phyloP scores from a whole-genome alignment of 2,329 filamentous ascomycete genomes.

The Ceratocystis huliohia region DNA sequence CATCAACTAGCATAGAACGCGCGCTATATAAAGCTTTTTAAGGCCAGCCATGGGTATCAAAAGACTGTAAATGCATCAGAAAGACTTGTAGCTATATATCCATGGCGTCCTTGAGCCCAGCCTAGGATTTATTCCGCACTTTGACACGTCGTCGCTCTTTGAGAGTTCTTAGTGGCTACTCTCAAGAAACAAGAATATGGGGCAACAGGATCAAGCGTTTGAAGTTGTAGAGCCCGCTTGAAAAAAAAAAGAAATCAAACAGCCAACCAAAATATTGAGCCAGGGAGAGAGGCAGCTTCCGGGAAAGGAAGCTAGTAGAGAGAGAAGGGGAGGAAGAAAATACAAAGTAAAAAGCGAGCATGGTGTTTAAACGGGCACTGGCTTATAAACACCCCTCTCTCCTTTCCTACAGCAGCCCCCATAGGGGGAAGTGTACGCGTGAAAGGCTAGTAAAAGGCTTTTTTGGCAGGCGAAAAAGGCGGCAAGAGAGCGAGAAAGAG shows the following conservation, averaged over 20 bases:
- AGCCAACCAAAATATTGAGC: too few species aligned
- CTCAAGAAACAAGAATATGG: not conserved
- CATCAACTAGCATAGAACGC: too few species aligned
- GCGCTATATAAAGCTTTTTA: too few species aligned
- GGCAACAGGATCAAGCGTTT: not conserved
- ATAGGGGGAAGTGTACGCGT: not conserved
- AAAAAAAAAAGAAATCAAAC: not conserved
- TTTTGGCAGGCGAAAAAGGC: not conserved
- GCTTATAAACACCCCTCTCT: not conserved
- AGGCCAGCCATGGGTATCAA: too few species aligned
- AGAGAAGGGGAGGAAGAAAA: not conserved
- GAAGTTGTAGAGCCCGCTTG: not conserved
- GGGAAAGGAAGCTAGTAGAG: not conserved
- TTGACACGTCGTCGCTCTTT: too few species aligned
- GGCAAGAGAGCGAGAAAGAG: not conserved
- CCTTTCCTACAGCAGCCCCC: not conserved
- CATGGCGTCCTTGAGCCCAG: too few species aligned
- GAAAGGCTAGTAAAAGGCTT: not conserved
- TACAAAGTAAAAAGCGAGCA: not conserved
- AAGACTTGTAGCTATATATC: too few species aligned
- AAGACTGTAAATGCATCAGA: too few species aligned
- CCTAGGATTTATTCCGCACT: too few species aligned
- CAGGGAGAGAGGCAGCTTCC: not conserved
- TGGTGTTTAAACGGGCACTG: too few species aligned
- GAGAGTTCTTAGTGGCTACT: too few species aligned